Percentiles rank a stretch among this genome's conserved stretches.
These are phyloP conservation scores for Aspergillus fructus DNA, from an alignment of 2,329 filamentous ascomycete species.

Conservation along the genomic window DNA sequence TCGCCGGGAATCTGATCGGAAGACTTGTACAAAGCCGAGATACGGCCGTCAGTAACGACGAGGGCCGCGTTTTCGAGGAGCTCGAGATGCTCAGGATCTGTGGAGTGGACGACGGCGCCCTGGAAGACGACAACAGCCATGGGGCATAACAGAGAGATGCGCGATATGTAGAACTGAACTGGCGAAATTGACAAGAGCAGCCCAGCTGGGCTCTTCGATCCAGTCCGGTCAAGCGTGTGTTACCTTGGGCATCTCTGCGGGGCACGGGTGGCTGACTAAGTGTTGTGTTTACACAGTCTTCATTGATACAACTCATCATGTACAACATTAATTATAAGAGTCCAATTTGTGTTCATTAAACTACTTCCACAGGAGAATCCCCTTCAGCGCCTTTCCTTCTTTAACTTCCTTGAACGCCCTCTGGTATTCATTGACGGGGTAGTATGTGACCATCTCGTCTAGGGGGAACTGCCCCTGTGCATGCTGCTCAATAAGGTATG, in stretches of 20 bases:
- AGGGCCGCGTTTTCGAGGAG: conserved; percentile 33
- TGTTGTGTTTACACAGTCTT: too few species aligned
- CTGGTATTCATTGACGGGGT: conserved; percentile 34
- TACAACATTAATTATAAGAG: too few species aligned
- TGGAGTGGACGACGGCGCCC: conserved; percentile 36
- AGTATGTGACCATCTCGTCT: conserved; percentile 47
- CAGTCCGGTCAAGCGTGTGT: too few species aligned
- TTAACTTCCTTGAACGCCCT: conserved; percentile 27
- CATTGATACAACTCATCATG: too few species aligned
- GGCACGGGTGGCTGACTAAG: too few species aligned
- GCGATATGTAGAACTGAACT: too few species aligned
- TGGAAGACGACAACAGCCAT: conserved; percentile 22
- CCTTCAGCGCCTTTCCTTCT: conserved; percentile 26
- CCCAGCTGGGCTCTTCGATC: too few species aligned
- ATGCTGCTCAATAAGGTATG: conserved; percentile 52
- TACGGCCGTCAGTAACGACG: conserved; percentile 31
- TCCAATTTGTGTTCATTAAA: too few species aligned
- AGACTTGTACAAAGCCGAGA: conserved; percentile 27
- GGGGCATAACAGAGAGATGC: background rate
- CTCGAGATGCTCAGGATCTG: conserved; percentile 24
- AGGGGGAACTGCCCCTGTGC: conserved; percentile 49
- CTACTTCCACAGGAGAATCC: conserved; percentile 27
- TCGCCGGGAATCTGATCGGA: conserved; percentile 23
- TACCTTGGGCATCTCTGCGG: too few species aligned
- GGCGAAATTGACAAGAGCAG: too few species aligned